These are phyloP conservation scores for Picea glauca DNA, from an alignment of 75 land plant genomes.

Conservation along the genomic window DNA sequence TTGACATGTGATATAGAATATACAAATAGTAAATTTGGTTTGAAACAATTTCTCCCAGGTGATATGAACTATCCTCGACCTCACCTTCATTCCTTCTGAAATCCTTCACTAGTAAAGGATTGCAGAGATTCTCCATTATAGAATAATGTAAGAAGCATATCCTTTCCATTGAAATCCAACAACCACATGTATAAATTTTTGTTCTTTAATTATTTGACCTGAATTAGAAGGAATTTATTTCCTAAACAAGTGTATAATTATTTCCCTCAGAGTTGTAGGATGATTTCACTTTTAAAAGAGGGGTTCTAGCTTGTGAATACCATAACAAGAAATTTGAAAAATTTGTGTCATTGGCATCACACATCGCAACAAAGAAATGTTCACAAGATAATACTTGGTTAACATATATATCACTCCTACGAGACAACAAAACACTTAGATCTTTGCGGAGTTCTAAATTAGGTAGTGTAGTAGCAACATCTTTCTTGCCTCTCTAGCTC, in stretches of 20 bases:
- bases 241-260: slow-evolving; percentile 62
- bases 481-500: too few species aligned
- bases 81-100: not conserved
- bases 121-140: slow-evolving; percentile 54
- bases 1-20: slow-evolving; percentile 97
- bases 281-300: slow-evolving; percentile 69
- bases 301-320: slow-evolving; percentile 99
- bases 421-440: too few species aligned
- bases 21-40: slow-evolving; percentile 96
- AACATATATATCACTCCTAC: too few species aligned
- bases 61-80: slow-evolving; percentile 16
- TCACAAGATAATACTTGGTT: slow-evolving; percentile 89
- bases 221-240: slow-evolving; percentile 91
- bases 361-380: slow-evolving; percentile 93
- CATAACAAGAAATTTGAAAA: slow-evolving; percentile 81
- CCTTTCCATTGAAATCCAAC: slow-evolving; percentile 65
- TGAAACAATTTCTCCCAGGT: slow-evolving; percentile 84
- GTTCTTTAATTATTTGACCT: slow-evolving; percentile 84
- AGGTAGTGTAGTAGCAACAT: too few species aligned
- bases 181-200: slow-evolving; percentile 86
- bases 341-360: slow-evolving; percentile 86
- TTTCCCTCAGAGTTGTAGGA: slow-evolving; percentile 70
- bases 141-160: slow-evolving; percentile 64
- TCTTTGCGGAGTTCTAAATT: too few species aligned
- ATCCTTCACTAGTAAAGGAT: not conserved